Evolutionary conservation across 2,329 filamentous ascomycete genomes (phyloP).

Genomic region (Leptosphaerulina australis): DNA sequence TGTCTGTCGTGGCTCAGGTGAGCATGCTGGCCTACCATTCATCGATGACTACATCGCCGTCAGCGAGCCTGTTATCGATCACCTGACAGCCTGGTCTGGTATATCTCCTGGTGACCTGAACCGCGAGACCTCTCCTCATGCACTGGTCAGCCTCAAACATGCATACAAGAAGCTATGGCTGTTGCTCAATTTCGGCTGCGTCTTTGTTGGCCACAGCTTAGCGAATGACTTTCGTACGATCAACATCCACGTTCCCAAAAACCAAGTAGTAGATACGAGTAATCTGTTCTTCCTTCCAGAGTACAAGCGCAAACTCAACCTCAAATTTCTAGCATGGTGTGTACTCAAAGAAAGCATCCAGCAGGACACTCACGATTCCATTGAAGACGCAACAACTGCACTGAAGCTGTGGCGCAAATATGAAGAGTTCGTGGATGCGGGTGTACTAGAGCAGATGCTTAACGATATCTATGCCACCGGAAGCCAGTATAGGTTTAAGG

Average conservation of each 20-base stretch:
- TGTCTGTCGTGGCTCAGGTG: constrained; percentile 79
- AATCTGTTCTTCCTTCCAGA: constrained; percentile 85
- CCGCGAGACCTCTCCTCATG: constrained; percentile 75
- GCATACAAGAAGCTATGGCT: constrained; percentile 99
- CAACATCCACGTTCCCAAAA: constrained; percentile 91
- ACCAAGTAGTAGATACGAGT: constrained; percentile 92
- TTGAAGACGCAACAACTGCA: constrained; percentile 92
- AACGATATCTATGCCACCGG: constrained; percentile 80
- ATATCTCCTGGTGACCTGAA: constrained; percentile 87
- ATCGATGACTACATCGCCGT: constrained; percentile 98
- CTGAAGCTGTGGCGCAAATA: constrained; percentile 89
- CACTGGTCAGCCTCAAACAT: constrained; percentile 83
- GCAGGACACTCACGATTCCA: constrained; percentile 87
- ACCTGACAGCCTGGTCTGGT: constrained; percentile 91
- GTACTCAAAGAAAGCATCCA: constrained; percentile 95
- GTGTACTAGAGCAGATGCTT: constrained; percentile 80
- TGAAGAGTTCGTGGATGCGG: constrained; percentile 84
- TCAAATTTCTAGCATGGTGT: constrained; percentile 87
- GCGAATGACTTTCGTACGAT: constrained; percentile 97
- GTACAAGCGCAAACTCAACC: constrained; percentile 82
- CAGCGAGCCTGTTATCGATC: constrained; percentile 90
- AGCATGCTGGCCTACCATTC: constrained; percentile 81
- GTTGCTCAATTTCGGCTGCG: constrained; percentile 88
- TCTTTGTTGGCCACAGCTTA: constrained; percentile 91
- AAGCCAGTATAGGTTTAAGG: constrained; percentile 56